These are phyloP conservation scores for Aureobasidium sp. DNA, from an alignment of 2,329 filamentous ascomycete species.

Conservation along the genomic window DNA sequence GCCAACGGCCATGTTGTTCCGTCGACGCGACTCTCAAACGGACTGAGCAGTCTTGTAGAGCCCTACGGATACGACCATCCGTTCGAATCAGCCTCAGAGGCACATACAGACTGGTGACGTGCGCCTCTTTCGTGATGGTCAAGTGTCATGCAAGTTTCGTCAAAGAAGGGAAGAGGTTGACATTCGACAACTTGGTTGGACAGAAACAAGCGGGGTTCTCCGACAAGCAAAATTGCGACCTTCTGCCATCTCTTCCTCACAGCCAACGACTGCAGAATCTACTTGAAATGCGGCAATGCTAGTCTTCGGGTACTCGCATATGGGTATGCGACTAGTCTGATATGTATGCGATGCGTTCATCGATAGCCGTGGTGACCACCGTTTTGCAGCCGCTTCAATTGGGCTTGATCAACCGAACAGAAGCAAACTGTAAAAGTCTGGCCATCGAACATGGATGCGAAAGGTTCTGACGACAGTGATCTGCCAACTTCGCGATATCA, in stretches of 20 bases:
- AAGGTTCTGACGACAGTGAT: too few relatives aligned
- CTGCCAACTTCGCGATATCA: too few relatives aligned
- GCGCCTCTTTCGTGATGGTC: not conserved
- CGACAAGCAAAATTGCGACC: not conserved
- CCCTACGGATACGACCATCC: not conserved
- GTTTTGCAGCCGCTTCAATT: not conserved
- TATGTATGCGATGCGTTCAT: not conserved
- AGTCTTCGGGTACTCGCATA: not conserved
- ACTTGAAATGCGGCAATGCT: not conserved
- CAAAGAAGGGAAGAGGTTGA: conserved; percentile 3
- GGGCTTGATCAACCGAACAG: not conserved
- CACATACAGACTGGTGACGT: not conserved
- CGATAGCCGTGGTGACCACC: not conserved
- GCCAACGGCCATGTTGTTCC: not conserved
- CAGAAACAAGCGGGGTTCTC: not conserved
- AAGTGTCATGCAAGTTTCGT: conserved; percentile 5
- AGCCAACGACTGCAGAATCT: not conserved
- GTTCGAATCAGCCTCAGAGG: not conserved
- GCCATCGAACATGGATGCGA: not conserved
- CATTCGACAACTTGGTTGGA: not conserved
- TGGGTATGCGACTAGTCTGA: not conserved
- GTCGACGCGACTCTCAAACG: conserved; percentile 5
- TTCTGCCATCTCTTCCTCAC: not conserved
- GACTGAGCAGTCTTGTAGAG: not conserved
- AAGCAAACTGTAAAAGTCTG: not conserved